Conservation (phyloP, 768 basidiomycete genomes). For the Panellus pusillus region DNA sequence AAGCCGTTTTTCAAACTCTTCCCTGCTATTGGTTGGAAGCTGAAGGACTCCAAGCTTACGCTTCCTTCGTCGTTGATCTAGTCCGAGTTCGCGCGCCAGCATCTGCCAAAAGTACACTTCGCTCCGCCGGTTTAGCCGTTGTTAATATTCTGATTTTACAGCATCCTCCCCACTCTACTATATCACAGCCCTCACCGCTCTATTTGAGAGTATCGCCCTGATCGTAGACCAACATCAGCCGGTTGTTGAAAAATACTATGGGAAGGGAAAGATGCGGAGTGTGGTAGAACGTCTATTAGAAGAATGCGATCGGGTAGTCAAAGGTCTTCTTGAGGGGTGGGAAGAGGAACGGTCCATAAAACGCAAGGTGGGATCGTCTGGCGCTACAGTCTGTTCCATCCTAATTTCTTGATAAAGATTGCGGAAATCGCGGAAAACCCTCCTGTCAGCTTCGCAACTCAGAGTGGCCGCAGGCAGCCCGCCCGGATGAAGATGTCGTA, state of each 20-base stretch:
- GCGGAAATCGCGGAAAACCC: constrained; percentile 47
- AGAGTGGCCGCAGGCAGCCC: constrained; percentile 26
- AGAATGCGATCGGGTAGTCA: constrained; percentile 86
- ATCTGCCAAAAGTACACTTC: constrained; percentile 73
- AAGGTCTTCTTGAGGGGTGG: constrained; percentile 78
- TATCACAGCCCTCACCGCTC: constrained; percentile 82
- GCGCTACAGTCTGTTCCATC: neutral
- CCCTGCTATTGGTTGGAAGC: constrained; percentile 92
- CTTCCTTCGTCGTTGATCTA: constrained; percentile 88
- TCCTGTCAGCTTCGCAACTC: constrained; percentile 32
- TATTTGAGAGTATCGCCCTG: constrained; percentile 94
- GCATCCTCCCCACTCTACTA: constrained; percentile 93
- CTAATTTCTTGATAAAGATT: constrained; percentile 34
- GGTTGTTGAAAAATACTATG: constrained; percentile 98
- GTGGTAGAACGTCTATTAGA: constrained; percentile 76
- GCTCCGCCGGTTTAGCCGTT: constrained; percentile 1
- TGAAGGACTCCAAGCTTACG: constrained; percentile 90
- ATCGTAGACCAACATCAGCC: constrained; percentile 98
- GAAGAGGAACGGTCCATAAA: constrained; percentile 86
- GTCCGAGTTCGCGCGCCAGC: constrained; percentile 77
- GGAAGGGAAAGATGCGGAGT: constrained; percentile 77
- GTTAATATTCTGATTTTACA: constrained; percentile 31
- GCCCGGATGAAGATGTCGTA: constrained; percentile 53
- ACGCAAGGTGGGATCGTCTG: constrained; percentile 56
- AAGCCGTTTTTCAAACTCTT: constrained; percentile 97